Percentiles rank a stretch among this genome's conserved stretches.
Evolutionary conservation across 1,284 basidiomycete species (phyloP).

Genomic region (Microbotryum lychnidis-dioicae): DNA sequence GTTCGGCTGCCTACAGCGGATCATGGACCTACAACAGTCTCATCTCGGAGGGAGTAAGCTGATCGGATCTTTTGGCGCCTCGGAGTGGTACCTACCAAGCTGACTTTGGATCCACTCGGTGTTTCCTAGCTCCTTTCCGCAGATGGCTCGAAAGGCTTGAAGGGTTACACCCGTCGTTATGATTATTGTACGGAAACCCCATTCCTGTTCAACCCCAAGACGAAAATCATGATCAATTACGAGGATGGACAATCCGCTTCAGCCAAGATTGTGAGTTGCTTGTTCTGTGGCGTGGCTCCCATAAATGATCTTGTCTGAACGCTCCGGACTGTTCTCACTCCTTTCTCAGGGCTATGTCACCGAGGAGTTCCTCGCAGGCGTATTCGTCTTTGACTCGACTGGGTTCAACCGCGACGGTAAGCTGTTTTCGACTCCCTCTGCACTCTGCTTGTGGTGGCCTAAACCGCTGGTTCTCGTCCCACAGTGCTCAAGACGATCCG

Average conservation of each 20-base stretch:
- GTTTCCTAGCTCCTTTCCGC: neutral
- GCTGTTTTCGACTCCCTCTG: no score
- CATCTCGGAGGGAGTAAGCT: neutral
- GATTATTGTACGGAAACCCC: neutral
- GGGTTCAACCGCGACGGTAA: neutral
- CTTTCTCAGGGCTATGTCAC: neutral
- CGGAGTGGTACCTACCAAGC: no score
- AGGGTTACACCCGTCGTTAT: neutral
- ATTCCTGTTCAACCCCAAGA: neutral
- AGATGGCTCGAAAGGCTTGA: conserved; percentile 1
- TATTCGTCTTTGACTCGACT: neutral
- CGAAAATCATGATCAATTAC: neutral
- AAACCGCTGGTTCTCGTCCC: no score
- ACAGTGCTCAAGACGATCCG: no score
- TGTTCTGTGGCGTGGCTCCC: no score
- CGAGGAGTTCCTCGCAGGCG: neutral
- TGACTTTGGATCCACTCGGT: no score
- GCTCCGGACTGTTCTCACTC: no score
- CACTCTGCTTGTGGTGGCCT: no score
- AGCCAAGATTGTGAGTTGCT: neutral
- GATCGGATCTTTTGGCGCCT: no score
- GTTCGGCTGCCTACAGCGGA: neutral
- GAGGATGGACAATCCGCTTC: neutral
- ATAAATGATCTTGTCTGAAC: no score
- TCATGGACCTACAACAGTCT: conserved; percentile 2